Evolutionary conservation across 495 filamentous ascomycete genomes (phyloP), one percentile per base, ranked within the genome.

Genomic region (Chaetomium fimeti): DNA sequence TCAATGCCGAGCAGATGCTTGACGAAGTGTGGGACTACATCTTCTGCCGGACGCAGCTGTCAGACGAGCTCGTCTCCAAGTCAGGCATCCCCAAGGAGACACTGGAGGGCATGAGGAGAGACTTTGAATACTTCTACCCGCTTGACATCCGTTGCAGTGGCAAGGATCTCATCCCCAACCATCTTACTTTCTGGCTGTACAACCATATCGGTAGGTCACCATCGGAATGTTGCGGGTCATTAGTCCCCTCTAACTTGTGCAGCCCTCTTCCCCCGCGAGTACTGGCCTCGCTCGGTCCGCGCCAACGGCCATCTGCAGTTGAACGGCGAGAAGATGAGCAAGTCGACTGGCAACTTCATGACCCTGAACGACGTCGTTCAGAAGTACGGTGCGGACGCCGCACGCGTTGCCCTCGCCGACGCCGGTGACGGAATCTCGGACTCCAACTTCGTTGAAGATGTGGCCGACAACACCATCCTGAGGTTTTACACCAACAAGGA

Each of bases 21-120:
- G 93, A 97, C 69, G 93, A 96, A 66, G 89, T 96, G 38, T 98
- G 93, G 93, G 93, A 98, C 77, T 97, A 94, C 72, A 75, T 98
- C 64, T 97, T 97, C 75, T 75, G 74, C 65, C 76, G 78, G 28
- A 68, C 77, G 15, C 87, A 91, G 63, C 76, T 90, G 27, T 84
- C 82, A 57, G 84, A 91, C 24, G 83, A 88, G 5, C 74, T 90
- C 58, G 48, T 77, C 53, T 28, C 63, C 57, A 81, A 86, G 66
- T 88, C 84, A 47, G 85, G 82, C 15, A 94, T 97, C 57, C 79
- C 82, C 62, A 87, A 88, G 72, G 84, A 88, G 40, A 83, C 83
- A 62, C 80, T 98, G 47, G 81, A 87, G 73, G 79, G 84, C 29
- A 88, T 98, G 90, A 82, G 91, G 57, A 82, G 92, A 71, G 90